These are phyloP conservation scores for Aspergillus panamensis DNA, from an alignment of 495 filamentous ascomycete species.

Conservation along the genomic window DNA sequence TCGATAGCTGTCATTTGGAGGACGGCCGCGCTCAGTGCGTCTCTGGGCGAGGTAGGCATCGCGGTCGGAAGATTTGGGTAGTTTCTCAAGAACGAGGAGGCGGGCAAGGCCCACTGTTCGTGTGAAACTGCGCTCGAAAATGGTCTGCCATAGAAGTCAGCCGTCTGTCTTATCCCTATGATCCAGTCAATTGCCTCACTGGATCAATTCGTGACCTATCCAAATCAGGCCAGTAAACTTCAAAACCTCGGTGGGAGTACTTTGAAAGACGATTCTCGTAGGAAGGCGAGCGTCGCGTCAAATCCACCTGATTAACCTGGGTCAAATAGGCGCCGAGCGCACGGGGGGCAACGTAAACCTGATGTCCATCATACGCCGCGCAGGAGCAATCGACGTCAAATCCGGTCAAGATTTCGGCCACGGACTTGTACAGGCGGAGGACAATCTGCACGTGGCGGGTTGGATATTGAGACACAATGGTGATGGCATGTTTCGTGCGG, in stretches of 20 bases:
- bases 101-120: constrained; percentile 73
- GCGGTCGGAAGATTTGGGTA: constrained; percentile 61
- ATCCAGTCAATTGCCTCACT: constrained; percentile 20
- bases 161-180: background rate
- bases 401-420: constrained; percentile 77
- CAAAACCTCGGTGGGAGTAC: constrained; percentile 78
- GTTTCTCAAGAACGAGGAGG: constrained; percentile 72
- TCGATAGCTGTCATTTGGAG: constrained; percentile 28
- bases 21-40: constrained; percentile 65
- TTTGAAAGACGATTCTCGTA: constrained; percentile 88
- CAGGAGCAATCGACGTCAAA: constrained; percentile 85
- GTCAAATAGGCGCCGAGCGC: constrained; percentile 72
- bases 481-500: constrained; percentile 79
- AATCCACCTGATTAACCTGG: constrained; percentile 74
- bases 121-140: constrained; percentile 74
- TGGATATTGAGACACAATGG: constrained; percentile 77
- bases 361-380: constrained; percentile 71
- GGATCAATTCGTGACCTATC: constrained; percentile 72
- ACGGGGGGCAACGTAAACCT: constrained; percentile 69
- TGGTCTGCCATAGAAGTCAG: constrained; percentile 45
- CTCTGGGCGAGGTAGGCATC: constrained; percentile 64
- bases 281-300: constrained; percentile 73
- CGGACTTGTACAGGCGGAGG: constrained; percentile 73
- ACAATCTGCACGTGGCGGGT: constrained; percentile 81
- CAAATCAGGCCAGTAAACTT: constrained; percentile 70